Evolutionary conservation across 2,329 filamentous ascomycete genomes (phyloP), one percentile per base, ranked within the genome.

Genomic region (Amauroascus niger): DNA sequence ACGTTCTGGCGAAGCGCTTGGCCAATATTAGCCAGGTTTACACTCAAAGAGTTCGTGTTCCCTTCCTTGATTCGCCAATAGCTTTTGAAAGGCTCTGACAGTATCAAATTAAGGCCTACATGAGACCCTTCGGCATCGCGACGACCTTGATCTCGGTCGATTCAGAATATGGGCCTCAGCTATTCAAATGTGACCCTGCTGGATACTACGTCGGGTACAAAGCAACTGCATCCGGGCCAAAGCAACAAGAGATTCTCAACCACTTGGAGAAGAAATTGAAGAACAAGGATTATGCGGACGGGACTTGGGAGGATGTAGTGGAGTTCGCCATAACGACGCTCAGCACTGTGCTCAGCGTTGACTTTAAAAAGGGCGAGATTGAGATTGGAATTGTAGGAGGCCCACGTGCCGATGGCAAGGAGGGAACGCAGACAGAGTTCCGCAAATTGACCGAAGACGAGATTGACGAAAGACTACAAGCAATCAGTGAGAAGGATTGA

Each of bases 21-120:
- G 93, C 93, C 69, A 98, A 98, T 75, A 96, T 98, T 77, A 96
- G 88, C 74, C 93, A 98, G 74, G 93, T 98, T 61, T 98, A 97
- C 74, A 98, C 93, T 63, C 93, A 98, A 76, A 79, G 89, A 72
- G 93, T 97, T 75, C 70, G 79, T 68, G 9, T 52, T 26, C 53
- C 26, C 43, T 39, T 53, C 56, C 56, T 30, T 46, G 41, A 26
- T 37, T 14, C 35, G 28, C 39, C 58, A 32, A 51, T 49, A 32
- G 30, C 8, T n/a, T 40, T 53, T 40, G 28, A 35, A 9, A 22
- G 20, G 26, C 11, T 35, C 49, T 51, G 24, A 51, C 37, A 40
- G 9, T 49, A 35, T 4, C 14, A 14, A 43, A 44, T 53, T 47
- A 64, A 87, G 84, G 93, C 93, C 64, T 95, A 96, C 77, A 98